Evolutionary conservation across 306 rosid species (phyloP).

Genomic region (Ceratonia siliqua): DNA sequence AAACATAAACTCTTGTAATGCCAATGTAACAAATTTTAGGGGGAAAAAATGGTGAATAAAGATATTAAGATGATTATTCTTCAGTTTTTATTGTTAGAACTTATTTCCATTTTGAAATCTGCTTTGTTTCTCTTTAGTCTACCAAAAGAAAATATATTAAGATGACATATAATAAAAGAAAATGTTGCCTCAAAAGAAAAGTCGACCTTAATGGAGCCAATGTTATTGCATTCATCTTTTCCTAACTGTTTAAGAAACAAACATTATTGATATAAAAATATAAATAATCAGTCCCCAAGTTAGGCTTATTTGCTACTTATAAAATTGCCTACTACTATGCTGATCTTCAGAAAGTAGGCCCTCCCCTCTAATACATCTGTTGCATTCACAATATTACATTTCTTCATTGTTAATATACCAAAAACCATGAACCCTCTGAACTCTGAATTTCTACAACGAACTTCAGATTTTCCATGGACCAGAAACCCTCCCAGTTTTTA

Average conservation of each 20-base stretch:
- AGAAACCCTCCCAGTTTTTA: not conserved
- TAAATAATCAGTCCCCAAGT: slow-evolving; percentile 1
- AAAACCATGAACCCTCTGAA: not conserved
- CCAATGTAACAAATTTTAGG: slow-evolving; percentile 11
- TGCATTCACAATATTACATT: not conserved
- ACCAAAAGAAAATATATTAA: no score
- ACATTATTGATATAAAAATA: not conserved
- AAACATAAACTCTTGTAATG: slow-evolving; percentile 12
- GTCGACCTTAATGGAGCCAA: not conserved
- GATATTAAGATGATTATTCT: not conserved
- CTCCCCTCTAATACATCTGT: not conserved
- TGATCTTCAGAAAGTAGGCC: not conserved
- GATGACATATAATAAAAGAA: slow-evolving; percentile 12
- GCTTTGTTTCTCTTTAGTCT: no score
- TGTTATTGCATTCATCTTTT: slow-evolving; percentile 10
- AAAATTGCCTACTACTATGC: not conserved
- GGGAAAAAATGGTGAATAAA: not conserved
- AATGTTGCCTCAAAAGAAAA: not conserved
- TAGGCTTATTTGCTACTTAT: not conserved
- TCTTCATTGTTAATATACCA: not conserved
- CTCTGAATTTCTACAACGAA: not conserved
- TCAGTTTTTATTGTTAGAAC: no score
- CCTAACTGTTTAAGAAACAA: not conserved
- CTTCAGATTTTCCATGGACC: not conserved
- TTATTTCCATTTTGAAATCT: no score